Evolutionary conservation across 257 asterid species (phyloP), one percentile per base, ranked within the genome.

Genomic region (Scutellaria barbata): DNA sequence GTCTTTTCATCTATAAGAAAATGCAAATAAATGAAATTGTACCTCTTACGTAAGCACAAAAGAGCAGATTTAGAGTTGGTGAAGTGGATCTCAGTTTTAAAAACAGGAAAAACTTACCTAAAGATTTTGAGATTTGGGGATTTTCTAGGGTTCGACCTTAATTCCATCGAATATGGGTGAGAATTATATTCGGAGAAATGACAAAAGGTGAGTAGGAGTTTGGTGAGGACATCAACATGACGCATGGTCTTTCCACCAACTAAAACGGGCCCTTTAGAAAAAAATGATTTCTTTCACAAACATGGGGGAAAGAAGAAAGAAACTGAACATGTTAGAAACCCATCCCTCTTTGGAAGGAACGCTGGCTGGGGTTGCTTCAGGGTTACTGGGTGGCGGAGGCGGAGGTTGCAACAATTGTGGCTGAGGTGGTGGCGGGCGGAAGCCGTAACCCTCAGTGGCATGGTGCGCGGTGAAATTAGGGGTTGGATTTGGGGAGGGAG

Each of bases 261-360:
- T 42, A 17, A n/a, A 45, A 46, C 68, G 25, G 58, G 20, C 61
- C 12, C 10, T 20, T 20, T 55, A 35, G 35, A 30, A 30, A 30
- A 30, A 30, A 30, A 30, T 30, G 5, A 30, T 48, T 25, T 2
- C 2, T 11, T 74, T 48, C 55, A 9, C 46, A 66, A 45, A 41
- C 63, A 18, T 9, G 17, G 33, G 43, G 25, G 16, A 37, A 25
- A 40, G 65, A 58, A 7, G 2, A 22, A 10, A 33, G 16, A 14
- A 42, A 0, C 13, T 22, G 5, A 70, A 33, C n/a, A 48, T 30
- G 37, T 3, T n/a, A 69, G 41, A 64, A 42, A 66, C 69, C 46
- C 45, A 84, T 95, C 95, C 85, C 62, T 81, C 90, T 61, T 87
- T 89, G 47, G 83, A 77, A 20, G 83, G 71, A 10, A 43, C 81